Base-by-base conservation (phyloP, 768 basidiomycete species). In the Rhizopogon vinicolor region DNA sequence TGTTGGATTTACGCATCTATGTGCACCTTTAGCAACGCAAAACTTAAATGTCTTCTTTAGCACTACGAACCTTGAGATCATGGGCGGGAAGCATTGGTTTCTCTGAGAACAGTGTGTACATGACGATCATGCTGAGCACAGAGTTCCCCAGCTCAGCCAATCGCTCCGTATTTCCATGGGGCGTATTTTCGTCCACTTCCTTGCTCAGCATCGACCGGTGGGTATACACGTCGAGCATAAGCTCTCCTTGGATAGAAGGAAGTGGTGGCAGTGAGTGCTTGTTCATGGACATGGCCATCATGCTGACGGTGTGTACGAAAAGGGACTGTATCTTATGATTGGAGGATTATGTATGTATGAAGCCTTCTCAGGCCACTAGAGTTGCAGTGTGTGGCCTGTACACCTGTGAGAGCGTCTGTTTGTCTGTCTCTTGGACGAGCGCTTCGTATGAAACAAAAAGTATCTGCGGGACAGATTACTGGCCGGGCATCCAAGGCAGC, bases 171-270 rank as follows among this genome's bases (percentile, higher is more conserved):
- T 84, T 82, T 10, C 85, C 83, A 60, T 84, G 85, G 22, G 44
- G 29, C 13, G 52, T 50, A 49, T 22, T n/a, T 45, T 68, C 68
- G 16, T 66, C 60, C 41, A 78, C 75, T 5, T 77, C 70, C 29
- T 76, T 77, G 4, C 66, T 61, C 10, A 60, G 60, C 7, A 51
- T 51, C 3, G 79, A 74, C 31, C 64, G 66, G 52, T 85, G 83
- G 0, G 78, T 82, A 66, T 75, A 81, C 50, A 87, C 75, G 60
- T 85, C 83, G 53, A 87, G 77, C 46, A 83, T 65, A 44, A 84
- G 68, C 56, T 84, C 79, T 8, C 80, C 83, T 12, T 79, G 76
- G 60, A 87, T 81, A 59, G 73, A 66, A 1, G 85, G 85, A 5
- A 86, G 73, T 7, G 78, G 69, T 0, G 83, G 83, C 28, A 69